A percentile compares a stretch with the other conserved stretches of the same genome.
phyloP scores from a whole-genome alignment of 2,329 filamentous ascomycete species.

The Botrytis tulipae region DNA sequence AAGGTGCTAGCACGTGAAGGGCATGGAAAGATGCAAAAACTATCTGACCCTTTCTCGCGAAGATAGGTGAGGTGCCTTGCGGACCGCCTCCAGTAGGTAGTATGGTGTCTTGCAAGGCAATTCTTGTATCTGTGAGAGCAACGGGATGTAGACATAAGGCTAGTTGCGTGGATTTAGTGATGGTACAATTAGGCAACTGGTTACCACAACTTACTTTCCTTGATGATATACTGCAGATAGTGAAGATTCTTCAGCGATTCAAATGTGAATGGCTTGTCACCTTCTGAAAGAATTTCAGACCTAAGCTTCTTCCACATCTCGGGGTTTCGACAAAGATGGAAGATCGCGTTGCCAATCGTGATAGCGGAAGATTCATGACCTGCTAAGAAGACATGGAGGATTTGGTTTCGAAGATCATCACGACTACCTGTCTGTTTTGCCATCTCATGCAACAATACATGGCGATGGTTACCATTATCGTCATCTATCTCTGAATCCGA shows the following conservation, averaged over 20 bases:
- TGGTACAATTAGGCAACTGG: neutral
- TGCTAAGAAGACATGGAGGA: conserved; percentile 1
- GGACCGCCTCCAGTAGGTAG: neutral
- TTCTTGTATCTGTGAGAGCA: neutral
- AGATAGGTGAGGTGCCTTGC: neutral
- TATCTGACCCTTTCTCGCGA: neutral
- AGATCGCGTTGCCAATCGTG: neutral
- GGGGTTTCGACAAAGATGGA: neutral
- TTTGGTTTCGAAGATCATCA: neutral
- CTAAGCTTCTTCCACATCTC: neutral
- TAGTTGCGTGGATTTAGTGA: neutral
- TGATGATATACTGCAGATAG: neutral
- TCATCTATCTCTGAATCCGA: neutral
- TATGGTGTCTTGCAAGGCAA: conserved; percentile 3
- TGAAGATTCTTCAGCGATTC: neutral
- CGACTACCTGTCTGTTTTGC: neutral
- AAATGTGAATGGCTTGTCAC: neutral
- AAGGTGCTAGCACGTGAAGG: neutral
- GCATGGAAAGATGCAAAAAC: conserved; percentile 2
- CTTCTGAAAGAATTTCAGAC: neutral
- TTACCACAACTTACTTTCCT: neutral
- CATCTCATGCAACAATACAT: neutral
- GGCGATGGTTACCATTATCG: neutral
- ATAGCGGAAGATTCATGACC: neutral
- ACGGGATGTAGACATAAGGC: neutral